Evolutionary conservation across 2,329 filamentous ascomycete species (phyloP).

Genomic region (Chaetomium sp.): DNA sequence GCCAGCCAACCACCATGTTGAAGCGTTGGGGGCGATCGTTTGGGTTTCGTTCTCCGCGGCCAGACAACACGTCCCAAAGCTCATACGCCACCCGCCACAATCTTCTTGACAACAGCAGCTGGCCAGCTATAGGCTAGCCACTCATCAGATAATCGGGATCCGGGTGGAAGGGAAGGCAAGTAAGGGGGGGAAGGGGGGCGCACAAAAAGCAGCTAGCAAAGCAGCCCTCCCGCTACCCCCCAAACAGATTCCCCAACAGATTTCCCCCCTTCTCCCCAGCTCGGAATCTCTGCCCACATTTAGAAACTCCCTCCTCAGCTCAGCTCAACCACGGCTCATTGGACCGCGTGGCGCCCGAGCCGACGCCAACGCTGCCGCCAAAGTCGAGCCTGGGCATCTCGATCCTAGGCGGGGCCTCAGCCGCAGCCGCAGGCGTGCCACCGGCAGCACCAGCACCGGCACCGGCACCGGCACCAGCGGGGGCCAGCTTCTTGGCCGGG

Average conservation of each 20-base stretch:
- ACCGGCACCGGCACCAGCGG: conserved; percentile 1
- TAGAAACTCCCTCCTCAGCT: not conserved
- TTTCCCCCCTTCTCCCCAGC: not conserved
- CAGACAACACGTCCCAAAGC: not conserved
- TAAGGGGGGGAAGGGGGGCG: no score
- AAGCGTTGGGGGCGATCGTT: not conserved
- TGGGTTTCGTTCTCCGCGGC: not conserved
- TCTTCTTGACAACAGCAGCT: not conserved
- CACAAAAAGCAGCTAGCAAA: no score
- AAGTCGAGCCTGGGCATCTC: conserved; percentile 28
- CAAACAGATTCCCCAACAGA: no score
- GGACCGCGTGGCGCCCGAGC: not conserved
- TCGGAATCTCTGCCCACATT: not conserved
- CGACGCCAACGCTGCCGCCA: not conserved
- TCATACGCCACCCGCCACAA: not conserved
- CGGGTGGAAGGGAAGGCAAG: no score
- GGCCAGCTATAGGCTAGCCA: not conserved
- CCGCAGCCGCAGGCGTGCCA: not conserved
- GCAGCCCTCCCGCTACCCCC: no score
- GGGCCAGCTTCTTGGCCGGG: conserved; percentile 34
- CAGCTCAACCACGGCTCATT: conserved; percentile 25
- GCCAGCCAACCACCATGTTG: not conserved
- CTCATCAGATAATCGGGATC: no score
- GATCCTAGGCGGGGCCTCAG: conserved; percentile 24
- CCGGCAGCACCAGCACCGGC: not conserved